These are phyloP conservation scores for Cryptococcus maquisensis DNA, from an alignment of 1,284 basidiomycete species.

Conservation along the genomic window DNA sequence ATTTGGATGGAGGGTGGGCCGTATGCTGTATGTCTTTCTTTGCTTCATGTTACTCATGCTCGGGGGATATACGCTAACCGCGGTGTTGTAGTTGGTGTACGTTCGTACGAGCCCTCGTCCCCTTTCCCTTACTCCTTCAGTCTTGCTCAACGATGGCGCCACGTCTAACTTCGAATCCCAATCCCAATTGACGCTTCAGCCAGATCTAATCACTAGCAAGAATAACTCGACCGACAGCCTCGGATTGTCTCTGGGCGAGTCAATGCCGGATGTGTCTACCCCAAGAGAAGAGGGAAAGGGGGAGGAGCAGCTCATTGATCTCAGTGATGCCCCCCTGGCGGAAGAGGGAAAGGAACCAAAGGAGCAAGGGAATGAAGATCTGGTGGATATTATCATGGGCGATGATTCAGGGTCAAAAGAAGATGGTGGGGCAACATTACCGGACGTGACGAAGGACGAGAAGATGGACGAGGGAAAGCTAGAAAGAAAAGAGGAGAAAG, in stretches of 20 bases:
- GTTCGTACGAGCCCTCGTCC: slow-evolving; percentile 26
- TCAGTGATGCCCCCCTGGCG: background rate
- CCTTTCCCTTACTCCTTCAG: background rate
- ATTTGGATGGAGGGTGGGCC: slow-evolving; percentile 44
- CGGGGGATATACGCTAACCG: background rate
- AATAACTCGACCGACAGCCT: background rate
- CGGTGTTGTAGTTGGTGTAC: slow-evolving; percentile 29
- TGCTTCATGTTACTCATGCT: no score
- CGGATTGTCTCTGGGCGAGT: background rate
- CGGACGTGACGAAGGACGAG: no score
- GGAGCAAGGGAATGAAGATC: background rate
- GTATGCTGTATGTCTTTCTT: slow-evolving; percentile 23
- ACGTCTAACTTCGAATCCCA: background rate
- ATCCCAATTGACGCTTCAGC: background rate
- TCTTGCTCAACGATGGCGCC: background rate
- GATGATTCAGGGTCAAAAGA: background rate
- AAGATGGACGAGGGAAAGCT: background rate
- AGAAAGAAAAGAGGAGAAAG: background rate
- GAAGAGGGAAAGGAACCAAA: background rate
- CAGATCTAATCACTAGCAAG: background rate
- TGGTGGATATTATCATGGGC: background rate
- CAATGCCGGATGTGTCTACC: background rate
- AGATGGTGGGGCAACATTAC: no score
- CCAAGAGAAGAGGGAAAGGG: background rate
- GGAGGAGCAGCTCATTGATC: background rate